These are phyloP conservation scores for Aspergillus fijiensis DNA, from an alignment of 2,329 filamentous ascomycete genomes.

Conservation along the genomic window DNA sequence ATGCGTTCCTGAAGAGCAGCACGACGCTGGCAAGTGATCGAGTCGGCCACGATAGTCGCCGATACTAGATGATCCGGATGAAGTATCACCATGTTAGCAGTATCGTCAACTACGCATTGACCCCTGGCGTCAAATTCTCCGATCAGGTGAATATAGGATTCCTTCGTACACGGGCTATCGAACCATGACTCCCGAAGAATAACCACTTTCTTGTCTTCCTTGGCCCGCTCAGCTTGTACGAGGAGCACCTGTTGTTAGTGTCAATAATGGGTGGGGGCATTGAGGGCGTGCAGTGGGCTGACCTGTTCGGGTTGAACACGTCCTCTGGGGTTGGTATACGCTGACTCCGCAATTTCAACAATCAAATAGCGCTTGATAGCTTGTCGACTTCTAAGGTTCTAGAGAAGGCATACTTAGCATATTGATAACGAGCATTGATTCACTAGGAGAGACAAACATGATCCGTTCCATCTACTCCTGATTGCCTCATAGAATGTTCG, in stretches of 20 bases:
- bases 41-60: constrained; percentile 93
- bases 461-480: constrained; percentile 70
- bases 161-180: constrained; percentile 71
- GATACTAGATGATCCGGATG: constrained; percentile 96
- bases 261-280: constrained; percentile 18
- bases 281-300: constrained; percentile 24
- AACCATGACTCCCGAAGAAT: constrained; percentile 83
- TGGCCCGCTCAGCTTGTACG: constrained; percentile 75
- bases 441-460: constrained; percentile 57
- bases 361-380: constrained; percentile 86
- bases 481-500: constrained; percentile 57
- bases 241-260: constrained; percentile 62
- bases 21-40: constrained; percentile 84
- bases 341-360: constrained; percentile 67
- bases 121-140: constrained; percentile 70
- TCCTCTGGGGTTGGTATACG: constrained; percentile 65
- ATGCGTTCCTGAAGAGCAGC: constrained; percentile 93
- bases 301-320: constrained; percentile 70
- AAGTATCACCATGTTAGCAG: constrained; percentile 80
- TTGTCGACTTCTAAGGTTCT: constrained; percentile 61
- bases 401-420: constrained; percentile 68
- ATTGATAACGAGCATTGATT: constrained; percentile 28
- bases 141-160: constrained; percentile 82
- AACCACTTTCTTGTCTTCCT: constrained; percentile 61
- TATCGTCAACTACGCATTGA: constrained; percentile 79